Base-by-base conservation (phyloP, 192 early-diverging fungal genomes). In the Entomortierella lignicola region DNA sequence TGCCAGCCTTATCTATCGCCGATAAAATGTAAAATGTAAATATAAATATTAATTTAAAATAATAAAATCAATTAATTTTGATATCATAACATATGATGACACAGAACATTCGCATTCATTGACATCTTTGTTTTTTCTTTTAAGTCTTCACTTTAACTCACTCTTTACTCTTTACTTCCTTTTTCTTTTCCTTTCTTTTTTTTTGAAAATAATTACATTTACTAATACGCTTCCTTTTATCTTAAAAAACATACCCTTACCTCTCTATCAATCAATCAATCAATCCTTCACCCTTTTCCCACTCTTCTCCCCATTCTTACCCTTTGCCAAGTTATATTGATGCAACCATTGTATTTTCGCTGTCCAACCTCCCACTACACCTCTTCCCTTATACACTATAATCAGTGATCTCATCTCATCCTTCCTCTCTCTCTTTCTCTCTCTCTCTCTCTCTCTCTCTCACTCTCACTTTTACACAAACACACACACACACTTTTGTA, bases 381-480 rank as follows among this genome's bases (percentile, higher is more conserved):
- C 12, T 79, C 75, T 42, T 70, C 67, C 13, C 63, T 79, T 41
- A 60, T 70, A 60, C 75, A 79, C 67, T 66, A 70, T 60, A 65
- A 69, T 53, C 75, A 79, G 75, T 79, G 75, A 79, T 31, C 54
- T 2, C 32, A 17, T 20, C 17, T 21, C 47, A 27, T 37, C 31
- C 8, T 47, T 69, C 13, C 32, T 32, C 21, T 43, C 31, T 26
- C 53, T 41, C 37, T 21, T 37, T 58, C 48, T 60, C 37, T 20
- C 48, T n/a, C 13, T 21, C 29, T 8, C 27, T 47, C 41, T 25
- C 29, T 20, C 29, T 13, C 66, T 27, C 5, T 25, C 34, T 43
- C 54, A 21, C 15, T 23, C 39, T 41, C 23, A 27, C 41, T 17
- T 17, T 41, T 23, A 21, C 42, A 63, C 6, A n/a, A n/a, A n/a